Evolutionary conservation across 805 yeast genomes (phyloP).

Genomic region (Ogataea minuta): DNA sequence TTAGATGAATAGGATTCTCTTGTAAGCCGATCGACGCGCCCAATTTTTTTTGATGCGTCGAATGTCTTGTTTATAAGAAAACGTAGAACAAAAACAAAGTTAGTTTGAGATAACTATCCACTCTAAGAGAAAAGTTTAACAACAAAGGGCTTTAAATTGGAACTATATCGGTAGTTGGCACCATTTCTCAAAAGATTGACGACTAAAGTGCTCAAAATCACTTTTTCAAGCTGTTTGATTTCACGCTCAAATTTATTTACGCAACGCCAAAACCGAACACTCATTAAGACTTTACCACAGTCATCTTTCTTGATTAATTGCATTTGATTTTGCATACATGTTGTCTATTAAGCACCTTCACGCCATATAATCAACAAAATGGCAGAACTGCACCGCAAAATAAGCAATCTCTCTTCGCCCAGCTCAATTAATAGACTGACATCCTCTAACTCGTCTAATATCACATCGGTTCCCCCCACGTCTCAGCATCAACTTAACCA

Average conservation of each 20-base stretch:
- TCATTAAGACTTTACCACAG: background rate
- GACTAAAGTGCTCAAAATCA: too few relatives aligned
- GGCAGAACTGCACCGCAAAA: slow-evolving; percentile 26
- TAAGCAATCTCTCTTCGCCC: slow-evolving; percentile 24
- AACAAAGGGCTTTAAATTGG: too few relatives aligned
- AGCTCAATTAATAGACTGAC: slow-evolving; percentile 17
- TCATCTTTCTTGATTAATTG: background rate
- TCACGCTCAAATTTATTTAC: background rate
- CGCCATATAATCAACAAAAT: slow-evolving; percentile 6
- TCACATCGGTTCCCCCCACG: slow-evolving; percentile 20
- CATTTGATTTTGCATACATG: slow-evolving; percentile 1
- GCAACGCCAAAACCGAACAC: slow-evolving; percentile 5
- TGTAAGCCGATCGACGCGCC: slow-evolving; percentile 5
- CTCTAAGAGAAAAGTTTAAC: too few relatives aligned
- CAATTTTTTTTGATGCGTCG: slow-evolving; percentile 4
- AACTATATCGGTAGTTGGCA: too few relatives aligned
- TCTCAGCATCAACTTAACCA: slow-evolving; percentile 9
- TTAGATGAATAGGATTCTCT: background rate
- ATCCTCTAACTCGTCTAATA: slow-evolving; percentile 18
- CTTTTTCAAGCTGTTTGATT: background rate
- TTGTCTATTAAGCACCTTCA: background rate
- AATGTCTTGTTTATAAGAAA: background rate
- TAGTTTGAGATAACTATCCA: slow-evolving; percentile 1
- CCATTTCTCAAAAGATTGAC: too few relatives aligned
- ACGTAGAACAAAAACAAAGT: slow-evolving; percentile 4